Evolutionary conservation across 2,329 filamentous ascomycete species (phyloP), one percentile per base, ranked within the genome.

Genomic region (Pseudopithomyces chartarum): DNA sequence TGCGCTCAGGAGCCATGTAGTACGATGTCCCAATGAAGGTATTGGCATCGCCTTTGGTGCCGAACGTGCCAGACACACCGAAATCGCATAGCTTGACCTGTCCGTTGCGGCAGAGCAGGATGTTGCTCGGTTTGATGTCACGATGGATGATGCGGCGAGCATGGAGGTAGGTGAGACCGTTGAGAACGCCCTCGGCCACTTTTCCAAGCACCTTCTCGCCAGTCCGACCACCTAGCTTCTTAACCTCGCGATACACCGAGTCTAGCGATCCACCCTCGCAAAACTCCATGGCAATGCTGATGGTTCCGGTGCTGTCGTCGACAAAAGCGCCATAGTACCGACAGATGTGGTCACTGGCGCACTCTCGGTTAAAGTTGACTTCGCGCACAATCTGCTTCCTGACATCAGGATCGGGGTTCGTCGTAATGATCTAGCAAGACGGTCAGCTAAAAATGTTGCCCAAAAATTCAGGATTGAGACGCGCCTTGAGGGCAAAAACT

Each of bases 11-110:
- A 3, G 95, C 95, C 95, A 99, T 99, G 81, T 99, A 99, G 76
- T 98, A 99, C 59, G 91, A 96, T 12, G 95, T 99, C 61, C 95
- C 95, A 73, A 99, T 99, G 72, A 99, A 99, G 0, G 95, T 99
- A 76, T 98, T 97, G 63, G 95, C 95, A 74, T 98, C 95, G 52
- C 95, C 95, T 77, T 99, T 98, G 48, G 95, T 99, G 63, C 95
- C 96, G 73, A 98, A 98, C 76, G 98, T 95, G 64, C 95, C 95
- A 57, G 91, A 96, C 46, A 99, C 95, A 67, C 95, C 95, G 74
- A 99, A 99, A 79, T 99, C 95, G 79, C 95, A 99, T 15, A 99
- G 86, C 79, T 99, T 99, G 63, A 99, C 94, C 67, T 96, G 90
- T 33, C 95, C 95, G 42, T 74, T 73, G 59, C 94, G 90, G 73